Conservation (phyloP, 768 basidiomycete genomes). For the Sporobolomyces phaffii region DNA sequence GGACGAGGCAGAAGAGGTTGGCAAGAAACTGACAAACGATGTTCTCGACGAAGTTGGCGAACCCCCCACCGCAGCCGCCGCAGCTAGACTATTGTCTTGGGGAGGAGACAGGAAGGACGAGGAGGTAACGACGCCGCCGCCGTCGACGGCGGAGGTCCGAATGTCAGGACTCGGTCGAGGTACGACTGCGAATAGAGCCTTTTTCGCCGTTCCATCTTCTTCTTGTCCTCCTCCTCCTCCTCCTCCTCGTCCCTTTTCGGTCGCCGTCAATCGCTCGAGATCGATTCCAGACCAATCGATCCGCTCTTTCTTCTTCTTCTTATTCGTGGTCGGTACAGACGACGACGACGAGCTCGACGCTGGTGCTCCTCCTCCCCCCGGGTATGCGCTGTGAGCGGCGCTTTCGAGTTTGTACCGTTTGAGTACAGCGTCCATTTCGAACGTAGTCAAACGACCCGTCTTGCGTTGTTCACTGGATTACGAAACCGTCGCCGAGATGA, state of each 20-base stretch:
- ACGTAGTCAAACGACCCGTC: slow-evolving; percentile 32
- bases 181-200: too few species aligned
- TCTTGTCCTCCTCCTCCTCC: too few species aligned
- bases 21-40: neutral
- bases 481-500: too few species aligned
- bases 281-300: slow-evolving; percentile 25
- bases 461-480: slow-evolving; percentile 38
- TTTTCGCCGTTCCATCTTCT: too few species aligned
- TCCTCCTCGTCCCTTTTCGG: neutral
- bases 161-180: too few species aligned
- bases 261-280: neutral
- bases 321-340: neutral
- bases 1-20: neutral
- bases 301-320: slow-evolving; percentile 14
- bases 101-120: too few species aligned
- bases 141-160: too few species aligned
- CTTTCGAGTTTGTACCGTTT: slow-evolving; percentile 38
- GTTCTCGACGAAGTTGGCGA: neutral
- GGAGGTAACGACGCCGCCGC: too few species aligned
- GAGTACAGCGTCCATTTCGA: slow-evolving; percentile 38
- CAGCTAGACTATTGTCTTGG: too few species aligned
- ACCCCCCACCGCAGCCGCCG: neutral
- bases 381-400: neutral
- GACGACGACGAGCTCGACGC: too few species aligned
- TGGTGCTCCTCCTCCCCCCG: too few species aligned